Evolutionary conservation across 805 yeast genomes (phyloP), one percentile per base, ranked within the genome.

Genomic region (Kuraishia molischiana): DNA sequence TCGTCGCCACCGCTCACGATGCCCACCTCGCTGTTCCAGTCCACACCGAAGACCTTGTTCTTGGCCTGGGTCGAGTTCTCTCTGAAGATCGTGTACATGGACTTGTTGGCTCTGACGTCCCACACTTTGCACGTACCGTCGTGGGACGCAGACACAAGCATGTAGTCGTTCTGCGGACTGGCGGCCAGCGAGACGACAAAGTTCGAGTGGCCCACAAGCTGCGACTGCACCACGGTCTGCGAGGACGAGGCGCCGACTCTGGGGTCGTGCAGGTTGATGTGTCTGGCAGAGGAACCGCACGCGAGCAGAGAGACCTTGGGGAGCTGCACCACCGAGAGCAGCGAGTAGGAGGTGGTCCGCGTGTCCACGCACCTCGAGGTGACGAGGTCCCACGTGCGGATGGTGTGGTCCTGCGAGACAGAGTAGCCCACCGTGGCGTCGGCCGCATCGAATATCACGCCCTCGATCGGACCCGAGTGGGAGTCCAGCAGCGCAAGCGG

Each of bases 251-350:
- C 59, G 20, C 59, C 61, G 2, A 70, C 69, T 55, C 98, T 74
- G 33, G 97, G 97, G 57, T 92, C 98, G 53, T 86, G 95, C 43
- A 92, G 67, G 38, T 87, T 80, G 45, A 92, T 89, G 59, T 92
- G 97, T 60, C 98, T 81, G n/a, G 97, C 97, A 10, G 95, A 81
- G 1, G 97, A 86, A n/a, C 98, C 98, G 40, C 90, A 76, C 6
- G 89, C 95, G 22, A 92, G 61, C 39, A 92, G 64, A 44, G 84
- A 74, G 38, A 79, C 63, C 36, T 73, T 67, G 5, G 84, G 75
- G 43, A 92, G 65, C 47, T 79, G 79, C 22, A 78, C 66, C 21
- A 89, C 60, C 0, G 95, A 84, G 33, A 89, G 68, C 44, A 92
- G 67, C 9, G 97, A 80, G 58, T 74, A 89, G 11, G 89, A 83